Base-by-base conservation (phyloP, 495 filamentous ascomycete species). In the Hypoxylon trugodes region DNA sequence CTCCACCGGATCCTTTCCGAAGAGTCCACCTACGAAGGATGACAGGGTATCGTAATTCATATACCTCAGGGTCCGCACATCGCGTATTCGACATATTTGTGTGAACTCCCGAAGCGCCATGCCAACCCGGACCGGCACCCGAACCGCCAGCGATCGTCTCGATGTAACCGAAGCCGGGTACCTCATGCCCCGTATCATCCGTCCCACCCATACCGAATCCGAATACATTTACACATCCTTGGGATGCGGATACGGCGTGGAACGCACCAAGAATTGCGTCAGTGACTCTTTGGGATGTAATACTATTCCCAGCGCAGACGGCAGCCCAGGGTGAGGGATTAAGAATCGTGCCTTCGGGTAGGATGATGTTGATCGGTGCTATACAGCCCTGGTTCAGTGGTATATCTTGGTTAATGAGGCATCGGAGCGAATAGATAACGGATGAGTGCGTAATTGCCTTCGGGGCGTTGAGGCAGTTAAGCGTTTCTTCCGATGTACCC, bases 31-130 rank as follows among this genome's bases (percentile, higher is more conserved):
- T 84, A 0, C 88, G 80, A 6, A 95, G 78, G 2, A 94, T 69
- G 5, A 91, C 89, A 1, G 91, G 91, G 65, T 93, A 93, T 13
- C 91, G 82, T 18, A 89, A 81, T 68, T 95, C 91, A 56, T 93
- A 88, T 18, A 93, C 85, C 59, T 95, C 91, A 0, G 89, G 81
- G 71, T 95, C 91, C 3, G 91, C 93, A 65, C 92, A 93, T 0
- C 91, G 85, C 2, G 91, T 95, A 64, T 94, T 95, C 4, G 91
- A 93, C 90, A 93, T 93, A 67, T 93, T 89, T 4, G 87, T 89
- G 63, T 95, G 91, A 19, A 94, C 88, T 18, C 90, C 91, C 9
- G 78, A 84, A 8, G 89, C 89, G 15, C 91, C 91, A 47, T 87
- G 77, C 90, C 90, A 95, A 25, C 80, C 79, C 8, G 86, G 83